Evolutionary conservation across 2,329 filamentous ascomycete genomes (phyloP), one percentile per base, ranked within the genome.

Genomic region (Trichoderma atrobrunneum): DNA sequence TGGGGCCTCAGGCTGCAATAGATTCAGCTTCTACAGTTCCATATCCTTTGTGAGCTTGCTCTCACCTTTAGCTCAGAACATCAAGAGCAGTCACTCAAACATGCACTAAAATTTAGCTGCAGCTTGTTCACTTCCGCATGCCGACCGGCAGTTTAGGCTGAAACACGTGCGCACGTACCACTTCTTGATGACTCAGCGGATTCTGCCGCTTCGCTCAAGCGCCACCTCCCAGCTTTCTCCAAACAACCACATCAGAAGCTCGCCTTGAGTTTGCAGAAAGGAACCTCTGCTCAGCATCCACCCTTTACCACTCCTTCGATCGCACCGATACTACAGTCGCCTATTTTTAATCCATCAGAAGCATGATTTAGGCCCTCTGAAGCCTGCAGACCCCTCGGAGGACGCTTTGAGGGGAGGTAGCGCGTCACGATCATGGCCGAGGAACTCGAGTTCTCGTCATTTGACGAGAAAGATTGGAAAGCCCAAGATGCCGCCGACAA

Each of bases 401-500:
- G 75, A 75, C 74, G 74, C 77, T 71, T 71, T 73, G 72, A 76
- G 73, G 72, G 70, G 73, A 71, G 73, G 73, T 74, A 75, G 74
- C 76, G 72, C 70, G 74, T 72, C 71, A 72, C 75, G 71, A 80
- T 64, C 75, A 83, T 83, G 81, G 75, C 76, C 32, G 78, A 79
- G 5, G 76, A 81, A 28, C 75, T 75, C 72, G 77, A 81, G 43
- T 80, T 80, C 75, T 77, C 81, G 75, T 80, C 80, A 1, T 76
- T 81, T 8, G 79, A 81, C 75, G 80, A 81, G 70, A 76, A 72
- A 11, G 78, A 76, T 70, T 83, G 81, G 81, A 81, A 82, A 72
- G 81, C 78, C 24, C 85, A 87, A 73, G 80, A 86, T 72, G 84
- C 81, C 28, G 82, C 84, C 36, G 87, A 90, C 75, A 84, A 88